Conservation (phyloP, 1,139 yeast genomes). For the Blastobotrys elegans region DNA sequence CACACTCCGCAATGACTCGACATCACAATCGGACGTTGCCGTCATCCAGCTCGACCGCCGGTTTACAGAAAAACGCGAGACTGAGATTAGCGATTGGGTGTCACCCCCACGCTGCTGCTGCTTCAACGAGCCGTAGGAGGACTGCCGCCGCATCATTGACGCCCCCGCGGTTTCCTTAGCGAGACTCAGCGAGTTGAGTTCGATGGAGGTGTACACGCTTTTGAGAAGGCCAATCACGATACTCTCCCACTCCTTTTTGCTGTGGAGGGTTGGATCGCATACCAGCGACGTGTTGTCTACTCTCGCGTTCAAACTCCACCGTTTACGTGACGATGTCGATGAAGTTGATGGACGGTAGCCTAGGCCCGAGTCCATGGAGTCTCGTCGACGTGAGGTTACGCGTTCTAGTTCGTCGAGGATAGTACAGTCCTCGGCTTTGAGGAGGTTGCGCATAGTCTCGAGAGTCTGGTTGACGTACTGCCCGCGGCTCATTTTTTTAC, state of each 20-base stretch:
- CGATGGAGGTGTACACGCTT: constrained; percentile 29
- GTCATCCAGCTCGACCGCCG: constrained; percentile 26
- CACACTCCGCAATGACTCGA: constrained; percentile 24
- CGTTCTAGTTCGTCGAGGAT: constrained; percentile 6
- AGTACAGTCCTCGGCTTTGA: constrained; percentile 16
- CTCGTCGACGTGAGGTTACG: constrained; percentile 4
- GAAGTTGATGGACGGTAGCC: constrained; percentile 5
- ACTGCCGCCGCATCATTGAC: constrained; percentile 12
- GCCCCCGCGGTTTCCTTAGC: constrained; percentile 15
- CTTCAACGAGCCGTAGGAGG: constrained; percentile 14
- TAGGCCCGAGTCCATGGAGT: constrained; percentile 16
- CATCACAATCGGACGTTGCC: constrained; percentile 24
- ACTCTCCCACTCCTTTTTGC: constrained; percentile 28
- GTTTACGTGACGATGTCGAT: constrained; percentile 10
- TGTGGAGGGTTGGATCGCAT: constrained; percentile 17
- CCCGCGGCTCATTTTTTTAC: constrained; percentile 35
- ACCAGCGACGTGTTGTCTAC: constrained; percentile 21
- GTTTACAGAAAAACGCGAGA: constrained; percentile 17
- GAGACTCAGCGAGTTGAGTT: constrained; percentile 26
- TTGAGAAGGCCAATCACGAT: constrained; percentile 24
- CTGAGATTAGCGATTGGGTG: constrained; percentile 15
- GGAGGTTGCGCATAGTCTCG: constrained; percentile 20
- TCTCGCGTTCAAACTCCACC: constrained; percentile 21
- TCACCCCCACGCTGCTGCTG: constrained; percentile 15
- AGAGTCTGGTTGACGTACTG: constrained; percentile 29